phyloP scores from a whole-genome alignment of 257 asterid genomes.

The Plantago ovata region DNA sequence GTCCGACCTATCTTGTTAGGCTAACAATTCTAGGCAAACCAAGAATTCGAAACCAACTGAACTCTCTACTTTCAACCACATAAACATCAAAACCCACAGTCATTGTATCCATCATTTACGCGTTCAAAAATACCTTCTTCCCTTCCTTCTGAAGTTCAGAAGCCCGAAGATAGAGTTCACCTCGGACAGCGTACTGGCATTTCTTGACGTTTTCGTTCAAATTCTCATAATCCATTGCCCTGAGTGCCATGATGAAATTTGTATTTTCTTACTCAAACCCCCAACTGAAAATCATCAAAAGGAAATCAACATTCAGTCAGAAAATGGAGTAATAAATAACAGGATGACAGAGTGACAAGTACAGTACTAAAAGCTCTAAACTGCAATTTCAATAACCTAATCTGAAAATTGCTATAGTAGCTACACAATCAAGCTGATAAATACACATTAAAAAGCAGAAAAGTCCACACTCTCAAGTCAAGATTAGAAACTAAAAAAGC shows the following conservation, averaged over 20 bases:
- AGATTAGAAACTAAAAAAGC: neutral
- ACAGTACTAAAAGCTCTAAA: constrained; percentile 4
- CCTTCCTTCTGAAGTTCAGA: constrained; percentile 99
- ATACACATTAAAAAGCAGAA: neutral
- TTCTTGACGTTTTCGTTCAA: constrained; percentile 94
- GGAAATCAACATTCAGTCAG: neutral
- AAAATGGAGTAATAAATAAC: neutral
- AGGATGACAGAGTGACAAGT: constrained; percentile 9
- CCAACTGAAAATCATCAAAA: constrained; percentile 14
- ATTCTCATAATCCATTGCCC: constrained; percentile 80
- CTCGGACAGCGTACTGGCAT: constrained; percentile 98
- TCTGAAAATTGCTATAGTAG: too few relatives aligned
- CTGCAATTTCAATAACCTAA: too few relatives aligned
- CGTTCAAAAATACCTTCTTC: constrained; percentile 56
- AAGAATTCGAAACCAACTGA: too few relatives aligned
- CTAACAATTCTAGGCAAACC: too few relatives aligned
- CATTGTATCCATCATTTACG: too few relatives aligned
- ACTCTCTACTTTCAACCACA: too few relatives aligned
- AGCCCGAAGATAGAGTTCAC: constrained; percentile 99
- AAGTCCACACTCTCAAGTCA: constrained; percentile 14
- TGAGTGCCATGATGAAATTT: constrained; percentile 44
- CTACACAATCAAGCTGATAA: too few relatives aligned
- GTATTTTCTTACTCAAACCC: constrained; percentile 6
- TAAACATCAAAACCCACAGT: too few relatives aligned
- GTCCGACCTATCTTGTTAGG: too few relatives aligned